Conservation (phyloP, 305 asterid species). For the Fraxinus sp. region DNA sequence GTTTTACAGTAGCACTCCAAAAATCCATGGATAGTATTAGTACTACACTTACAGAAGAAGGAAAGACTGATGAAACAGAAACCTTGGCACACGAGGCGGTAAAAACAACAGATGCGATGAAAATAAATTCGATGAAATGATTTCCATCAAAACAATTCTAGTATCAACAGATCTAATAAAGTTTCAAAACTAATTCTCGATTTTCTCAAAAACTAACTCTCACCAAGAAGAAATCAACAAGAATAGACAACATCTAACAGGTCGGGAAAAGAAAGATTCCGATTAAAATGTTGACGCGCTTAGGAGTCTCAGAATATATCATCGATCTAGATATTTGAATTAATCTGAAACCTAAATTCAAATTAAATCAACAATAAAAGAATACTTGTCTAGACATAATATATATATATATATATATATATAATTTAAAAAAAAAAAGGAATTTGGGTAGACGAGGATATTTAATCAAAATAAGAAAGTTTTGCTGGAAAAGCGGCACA, state of each 20-base stretch:
- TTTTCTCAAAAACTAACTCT: not conserved
- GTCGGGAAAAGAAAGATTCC: too few species aligned
- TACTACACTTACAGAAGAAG: too few species aligned
- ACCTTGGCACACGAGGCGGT: not conserved
- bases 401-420: too few species aligned
- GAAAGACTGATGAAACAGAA: too few species aligned
- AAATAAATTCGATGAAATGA: not conserved
- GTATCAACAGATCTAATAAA: not conserved
- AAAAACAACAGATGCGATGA: not conserved
- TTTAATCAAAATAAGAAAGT: not conserved
- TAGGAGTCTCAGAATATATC: too few species aligned
- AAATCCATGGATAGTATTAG: too few species aligned
- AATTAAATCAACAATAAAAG: not conserved
- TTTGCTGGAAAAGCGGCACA: not conserved
- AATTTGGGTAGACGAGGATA: not conserved
- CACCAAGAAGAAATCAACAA: not conserved
- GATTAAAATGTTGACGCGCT: too few species aligned
- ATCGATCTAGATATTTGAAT: too few species aligned
- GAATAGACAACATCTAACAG: not conserved
- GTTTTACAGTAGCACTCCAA: not conserved
- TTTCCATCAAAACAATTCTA: not conserved
- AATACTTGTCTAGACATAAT: not conserved
- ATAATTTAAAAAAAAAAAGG: too few species aligned
- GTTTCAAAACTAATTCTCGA: not conserved
- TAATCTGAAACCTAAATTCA: too few species aligned